Conservation (phyloP, 139 green algal genomes). For the Chlorella ohadii region DNA sequence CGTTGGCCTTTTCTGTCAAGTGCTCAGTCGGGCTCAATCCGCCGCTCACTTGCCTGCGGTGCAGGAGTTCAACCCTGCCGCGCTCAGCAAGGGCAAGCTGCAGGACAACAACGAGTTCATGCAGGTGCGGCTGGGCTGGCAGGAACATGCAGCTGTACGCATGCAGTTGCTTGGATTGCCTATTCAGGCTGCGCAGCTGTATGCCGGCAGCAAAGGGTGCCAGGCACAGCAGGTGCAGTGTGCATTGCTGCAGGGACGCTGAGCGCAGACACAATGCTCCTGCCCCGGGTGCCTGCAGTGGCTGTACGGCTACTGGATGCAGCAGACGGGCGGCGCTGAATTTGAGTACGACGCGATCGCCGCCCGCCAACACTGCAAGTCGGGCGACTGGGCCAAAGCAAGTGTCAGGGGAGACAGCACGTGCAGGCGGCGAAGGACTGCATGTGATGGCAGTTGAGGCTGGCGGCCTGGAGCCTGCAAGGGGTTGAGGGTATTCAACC, state of each 20-base stretch:
- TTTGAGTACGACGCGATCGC: slow-evolving; percentile 70
- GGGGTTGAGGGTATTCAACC: too few relatives aligned
- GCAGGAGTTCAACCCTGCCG: slow-evolving; percentile 90
- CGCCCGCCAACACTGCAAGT: slow-evolving; percentile 61
- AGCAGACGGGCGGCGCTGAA: slow-evolving; percentile 59
- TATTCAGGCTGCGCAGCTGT: neutral
- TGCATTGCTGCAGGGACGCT: too few relatives aligned
- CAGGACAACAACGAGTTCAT: slow-evolving; percentile 99
- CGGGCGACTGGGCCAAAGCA: slow-evolving; percentile 61
- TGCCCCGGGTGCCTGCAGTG: slow-evolving; percentile 81
- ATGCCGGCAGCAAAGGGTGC: neutral
- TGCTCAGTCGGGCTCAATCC: too few relatives aligned
- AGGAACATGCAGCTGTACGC: neutral
- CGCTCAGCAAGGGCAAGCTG: slow-evolving; percentile 91
- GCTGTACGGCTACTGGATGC: slow-evolving; percentile 90
- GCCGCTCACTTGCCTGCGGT: too few relatives aligned
- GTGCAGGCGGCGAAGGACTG: too few relatives aligned
- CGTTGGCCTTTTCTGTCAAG: too few relatives aligned
- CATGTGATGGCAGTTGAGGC: neutral
- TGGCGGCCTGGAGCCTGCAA: neutral
- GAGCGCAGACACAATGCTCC: neutral
- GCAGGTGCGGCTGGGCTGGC: slow-evolving; percentile 60
- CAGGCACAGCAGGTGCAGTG: too few relatives aligned
- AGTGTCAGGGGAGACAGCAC: too few relatives aligned
- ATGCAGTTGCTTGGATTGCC: neutral